phyloP scores from a whole-genome alignment of 2,329 filamentous ascomycete species.

The Macroventuria anomochaeta region DNA sequence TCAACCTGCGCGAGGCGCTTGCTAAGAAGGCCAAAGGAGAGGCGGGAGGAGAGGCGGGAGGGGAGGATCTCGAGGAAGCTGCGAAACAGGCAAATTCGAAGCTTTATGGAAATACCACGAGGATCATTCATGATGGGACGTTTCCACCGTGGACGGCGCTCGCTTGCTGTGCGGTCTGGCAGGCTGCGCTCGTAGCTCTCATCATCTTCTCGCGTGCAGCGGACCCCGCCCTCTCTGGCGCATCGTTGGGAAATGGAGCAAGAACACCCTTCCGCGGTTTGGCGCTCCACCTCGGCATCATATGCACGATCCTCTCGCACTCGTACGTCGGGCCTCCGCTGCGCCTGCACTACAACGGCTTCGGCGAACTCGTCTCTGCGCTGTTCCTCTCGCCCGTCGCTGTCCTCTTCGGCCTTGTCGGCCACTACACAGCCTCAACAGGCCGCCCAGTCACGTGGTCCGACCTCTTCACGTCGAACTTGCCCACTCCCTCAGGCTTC shows the following conservation, averaged over 20 bases:
- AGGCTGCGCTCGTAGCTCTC: too few relatives aligned
- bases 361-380: constrained; percentile 9
- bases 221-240: not conserved
- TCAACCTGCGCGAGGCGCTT: constrained; percentile 1
- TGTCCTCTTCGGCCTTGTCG: constrained; percentile 6
- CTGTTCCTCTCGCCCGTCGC: constrained; percentile 10
- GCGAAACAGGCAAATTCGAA: not conserved
- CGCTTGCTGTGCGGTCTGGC: not conserved
- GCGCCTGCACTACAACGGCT: constrained; percentile 8
- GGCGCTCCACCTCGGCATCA: constrained; percentile 4
- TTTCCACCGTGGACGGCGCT: constrained; percentile 5
- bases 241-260: not conserved
- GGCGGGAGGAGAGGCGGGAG: too few relatives aligned
- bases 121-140: constrained; percentile 4
- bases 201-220: constrained; percentile 7
- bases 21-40: constrained; percentile 3
- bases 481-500: constrained; percentile 7
- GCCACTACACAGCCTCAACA: constrained; percentile 8
- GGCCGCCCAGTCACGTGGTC: constrained; percentile 3
- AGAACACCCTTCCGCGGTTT: constrained; percentile 6
- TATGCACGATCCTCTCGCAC: constrained; percentile 11
- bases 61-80: constrained; percentile 1
- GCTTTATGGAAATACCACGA: constrained; percentile 4
- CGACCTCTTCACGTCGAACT: constrained; percentile 4
- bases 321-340: constrained; percentile 7